Percentiles rank a stretch among this genome's conserved stretches.
Conservation (phyloP, 768 basidiomycete genomes). For the Hericium alpestre region DNA sequence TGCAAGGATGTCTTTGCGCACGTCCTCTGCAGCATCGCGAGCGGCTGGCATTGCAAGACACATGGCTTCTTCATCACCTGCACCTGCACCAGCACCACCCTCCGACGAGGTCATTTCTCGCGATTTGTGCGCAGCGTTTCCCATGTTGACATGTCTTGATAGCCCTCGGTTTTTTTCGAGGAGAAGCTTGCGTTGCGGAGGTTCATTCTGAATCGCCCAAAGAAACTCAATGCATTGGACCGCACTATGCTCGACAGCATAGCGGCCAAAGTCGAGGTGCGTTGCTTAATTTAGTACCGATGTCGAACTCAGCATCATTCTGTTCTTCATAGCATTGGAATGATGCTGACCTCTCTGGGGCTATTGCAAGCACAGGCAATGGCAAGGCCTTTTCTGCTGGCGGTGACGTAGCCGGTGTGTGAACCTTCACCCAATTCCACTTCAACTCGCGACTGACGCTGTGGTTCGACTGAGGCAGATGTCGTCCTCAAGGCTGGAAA, state of each 20-base stretch:
- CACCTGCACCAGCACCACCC: not conserved
- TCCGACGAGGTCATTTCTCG: conserved; percentile 3
- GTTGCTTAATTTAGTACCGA: conserved; percentile 7
- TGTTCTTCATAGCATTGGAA: conserved; percentile 53
- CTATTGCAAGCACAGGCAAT: conserved; percentile 61
- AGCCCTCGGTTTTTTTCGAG: conserved; percentile 54
- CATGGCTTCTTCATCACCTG: conserved; percentile 20
- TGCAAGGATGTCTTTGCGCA: conserved; percentile 5
- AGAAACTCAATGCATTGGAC: conserved; percentile 76
- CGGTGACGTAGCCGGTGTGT: conserved; percentile 83
- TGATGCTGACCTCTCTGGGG: conserved; percentile 54
- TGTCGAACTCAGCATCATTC: not conserved
- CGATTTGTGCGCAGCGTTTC: not conserved
- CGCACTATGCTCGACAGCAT: conserved; percentile 66
- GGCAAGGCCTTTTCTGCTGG: conserved; percentile 87
- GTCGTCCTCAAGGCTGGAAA: conserved; percentile 43
- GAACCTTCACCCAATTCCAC: not conserved
- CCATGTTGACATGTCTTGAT: not conserved
- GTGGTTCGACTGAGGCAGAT: conserved; percentile 25
- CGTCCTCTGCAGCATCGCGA: conserved; percentile 18
- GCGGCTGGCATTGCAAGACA: conserved; percentile 24
- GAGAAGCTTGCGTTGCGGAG: conserved; percentile 52
- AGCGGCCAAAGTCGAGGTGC: conserved; percentile 65
- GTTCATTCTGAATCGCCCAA: conserved; percentile 71
- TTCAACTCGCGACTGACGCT: no score